Evolutionary conservation across 208 protist species (phyloP).

Genomic region (Trypanosoma vivax): DNA sequence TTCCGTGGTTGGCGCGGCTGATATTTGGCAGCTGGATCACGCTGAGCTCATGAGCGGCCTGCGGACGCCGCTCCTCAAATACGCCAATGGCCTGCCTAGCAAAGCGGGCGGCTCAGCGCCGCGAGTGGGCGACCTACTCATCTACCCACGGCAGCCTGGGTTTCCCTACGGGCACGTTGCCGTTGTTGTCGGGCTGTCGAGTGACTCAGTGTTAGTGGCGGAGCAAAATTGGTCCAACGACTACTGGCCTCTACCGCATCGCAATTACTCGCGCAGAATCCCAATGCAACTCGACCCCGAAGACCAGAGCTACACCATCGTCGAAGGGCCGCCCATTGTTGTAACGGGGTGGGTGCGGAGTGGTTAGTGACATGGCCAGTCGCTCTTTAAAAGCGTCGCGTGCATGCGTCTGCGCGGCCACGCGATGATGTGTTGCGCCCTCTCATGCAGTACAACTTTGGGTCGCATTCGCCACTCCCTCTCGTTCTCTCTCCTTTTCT

Average conservation of each 20-base stretch:
- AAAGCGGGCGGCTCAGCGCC: slow-evolving; percentile 8
- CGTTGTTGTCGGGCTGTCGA: slow-evolving; percentile 19
- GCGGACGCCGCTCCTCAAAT: slow-evolving; percentile 2
- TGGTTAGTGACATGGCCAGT: too few species aligned
- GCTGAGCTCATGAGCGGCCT: slow-evolving; percentile 3
- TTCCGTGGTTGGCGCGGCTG: slow-evolving; percentile 1
- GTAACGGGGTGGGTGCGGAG: too few species aligned
- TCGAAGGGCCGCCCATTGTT: too few species aligned
- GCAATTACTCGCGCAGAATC: slow-evolving; percentile 42
- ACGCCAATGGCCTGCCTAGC: slow-evolving; percentile 12
- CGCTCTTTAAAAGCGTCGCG: too few species aligned
- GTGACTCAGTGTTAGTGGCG: slow-evolving; percentile 16
- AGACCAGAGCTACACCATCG: neutral
- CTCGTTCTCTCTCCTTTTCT: too few species aligned
- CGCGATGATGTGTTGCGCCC: too few species aligned
- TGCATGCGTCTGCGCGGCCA: too few species aligned
- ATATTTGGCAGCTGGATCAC: slow-evolving; percentile 8
- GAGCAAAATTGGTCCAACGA: slow-evolving; percentile 33
- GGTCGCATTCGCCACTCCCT: too few species aligned
- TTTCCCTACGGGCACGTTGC: slow-evolving; percentile 29
- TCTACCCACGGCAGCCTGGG: slow-evolving; percentile 13
- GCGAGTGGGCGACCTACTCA: slow-evolving; percentile 15
- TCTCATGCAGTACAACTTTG: too few species aligned
- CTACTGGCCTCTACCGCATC: slow-evolving; percentile 30
- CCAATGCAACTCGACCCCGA: neutral